Evolutionary conservation across 495 filamentous ascomycete genomes (phyloP).

Genomic region (Pseudotulostoma volvatum): DNA sequence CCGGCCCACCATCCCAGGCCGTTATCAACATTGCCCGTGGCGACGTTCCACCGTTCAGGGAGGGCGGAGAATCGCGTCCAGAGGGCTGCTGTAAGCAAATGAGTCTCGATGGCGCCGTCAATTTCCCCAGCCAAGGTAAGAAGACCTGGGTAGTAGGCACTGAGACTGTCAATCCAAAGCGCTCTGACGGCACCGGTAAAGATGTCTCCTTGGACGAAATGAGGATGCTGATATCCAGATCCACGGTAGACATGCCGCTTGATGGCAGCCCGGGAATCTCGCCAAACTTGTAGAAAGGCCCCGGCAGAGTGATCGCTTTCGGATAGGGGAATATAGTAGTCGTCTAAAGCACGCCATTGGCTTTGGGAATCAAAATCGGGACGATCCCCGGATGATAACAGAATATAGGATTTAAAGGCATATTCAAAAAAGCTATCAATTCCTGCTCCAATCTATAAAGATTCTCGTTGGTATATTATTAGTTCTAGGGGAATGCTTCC

Average conservation of each 20-base stretch:
- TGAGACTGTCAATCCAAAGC: constrained; percentile 90
- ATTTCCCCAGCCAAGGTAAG: constrained; percentile 72
- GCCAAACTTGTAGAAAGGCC: constrained; percentile 71
- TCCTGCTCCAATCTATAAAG: constrained; percentile 61
- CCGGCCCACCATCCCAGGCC: constrained; percentile 90
- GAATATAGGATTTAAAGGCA: constrained; percentile 79
- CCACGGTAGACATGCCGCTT: constrained; percentile 65
- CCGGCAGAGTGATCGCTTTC: constrained; percentile 54
- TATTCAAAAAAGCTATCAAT: constrained; percentile 98
- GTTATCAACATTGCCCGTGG: constrained; percentile 68
- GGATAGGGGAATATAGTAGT: constrained; percentile 39
- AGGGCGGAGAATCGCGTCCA: constrained; percentile 89
- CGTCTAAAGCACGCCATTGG: constrained; percentile 24
- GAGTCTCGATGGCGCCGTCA: constrained; percentile 77
- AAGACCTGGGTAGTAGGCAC: constrained; percentile 89
- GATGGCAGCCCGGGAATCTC: constrained; percentile 67
- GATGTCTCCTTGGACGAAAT: constrained; percentile 80
- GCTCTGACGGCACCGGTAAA: constrained; percentile 65
- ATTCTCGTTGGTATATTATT: background rate
- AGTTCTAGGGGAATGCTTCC: too few relatives aligned
- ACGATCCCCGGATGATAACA: constrained; percentile 51
- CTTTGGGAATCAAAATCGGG: constrained; percentile 17
- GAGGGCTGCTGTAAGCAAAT: constrained; percentile 75
- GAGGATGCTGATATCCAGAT: constrained; percentile 59
- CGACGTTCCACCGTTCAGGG: constrained; percentile 84